A percentile compares a stretch with the other conserved stretches of the same genome.
Evolutionary conservation across 1,284 basidiomycete species (phyloP).

Genomic region (Erythrobasidium hasegawianum): DNA sequence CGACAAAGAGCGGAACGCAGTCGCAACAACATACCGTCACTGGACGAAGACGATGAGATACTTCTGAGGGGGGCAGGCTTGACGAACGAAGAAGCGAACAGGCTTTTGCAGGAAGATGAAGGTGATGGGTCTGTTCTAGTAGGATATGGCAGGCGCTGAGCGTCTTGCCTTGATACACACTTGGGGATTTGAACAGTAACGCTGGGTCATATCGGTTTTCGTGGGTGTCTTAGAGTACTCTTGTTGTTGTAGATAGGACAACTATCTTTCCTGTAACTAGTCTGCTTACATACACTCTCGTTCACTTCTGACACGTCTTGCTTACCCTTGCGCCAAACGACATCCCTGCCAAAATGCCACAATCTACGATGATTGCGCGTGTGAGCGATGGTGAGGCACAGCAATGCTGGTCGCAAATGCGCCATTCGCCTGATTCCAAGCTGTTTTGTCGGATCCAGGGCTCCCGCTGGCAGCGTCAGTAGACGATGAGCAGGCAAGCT

Average conservation of each 20-base stretch:
- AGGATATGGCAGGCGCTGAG: constrained; percentile 9
- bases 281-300: background rate
- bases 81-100: constrained; percentile 12
- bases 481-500: constrained; percentile 65
- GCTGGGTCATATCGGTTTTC: background rate
- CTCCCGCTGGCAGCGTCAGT: constrained; percentile 89
- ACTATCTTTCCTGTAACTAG: background rate
- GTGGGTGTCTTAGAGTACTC: background rate
- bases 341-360: constrained; percentile 61
- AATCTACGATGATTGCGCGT: constrained; percentile 83
- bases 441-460: constrained; percentile 46
- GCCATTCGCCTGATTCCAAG: background rate
- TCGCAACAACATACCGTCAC: background rate
- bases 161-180: too few relatives aligned
- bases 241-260: constrained; percentile 19
- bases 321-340: too few relatives aligned
- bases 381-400: constrained; percentile 64
- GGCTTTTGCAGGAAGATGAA: constrained; percentile 2
- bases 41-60: constrained; percentile 3
- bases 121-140: background rate
- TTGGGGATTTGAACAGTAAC: too few relatives aligned
- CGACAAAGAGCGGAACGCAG: background rate
- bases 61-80: background rate
- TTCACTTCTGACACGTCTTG: too few relatives aligned
- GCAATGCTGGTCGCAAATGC: background rate